These are phyloP conservation scores for Chalaropsis thielavioides DNA, from an alignment of 2,329 filamentous ascomycete genomes.

Conservation along the genomic window DNA sequence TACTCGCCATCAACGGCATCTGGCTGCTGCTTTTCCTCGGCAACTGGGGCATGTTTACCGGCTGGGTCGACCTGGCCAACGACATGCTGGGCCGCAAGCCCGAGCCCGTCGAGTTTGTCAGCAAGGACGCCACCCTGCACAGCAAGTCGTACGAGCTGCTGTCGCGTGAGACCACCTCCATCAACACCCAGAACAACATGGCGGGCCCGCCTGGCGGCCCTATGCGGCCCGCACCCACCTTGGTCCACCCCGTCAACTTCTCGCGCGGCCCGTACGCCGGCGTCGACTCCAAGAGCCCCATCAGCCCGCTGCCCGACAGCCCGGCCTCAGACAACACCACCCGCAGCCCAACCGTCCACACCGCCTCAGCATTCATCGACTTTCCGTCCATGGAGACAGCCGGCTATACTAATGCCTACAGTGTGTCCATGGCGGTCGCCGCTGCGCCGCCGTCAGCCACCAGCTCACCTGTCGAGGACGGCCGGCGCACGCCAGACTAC, in stretches of 20 bases:
- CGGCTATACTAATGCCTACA: background rate
- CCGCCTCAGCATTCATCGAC: background rate
- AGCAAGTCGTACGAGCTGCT: constrained; percentile 72
- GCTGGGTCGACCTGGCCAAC: constrained; percentile 58
- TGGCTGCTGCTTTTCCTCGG: constrained; percentile 74
- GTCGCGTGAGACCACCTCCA: constrained; percentile 39
- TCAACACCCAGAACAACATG: constrained; percentile 32
- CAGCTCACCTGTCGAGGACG: constrained; percentile 20
- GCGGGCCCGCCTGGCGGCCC: constrained; percentile 21
- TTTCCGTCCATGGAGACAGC: constrained; percentile 16
- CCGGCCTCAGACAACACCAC: background rate
- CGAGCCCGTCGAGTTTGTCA: constrained; percentile 61
- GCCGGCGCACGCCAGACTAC: constrained; percentile 39
- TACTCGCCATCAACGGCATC: constrained; percentile 73
- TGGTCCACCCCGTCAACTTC: background rate
- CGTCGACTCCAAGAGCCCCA: constrained; percentile 4
- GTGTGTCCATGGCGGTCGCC: background rate
- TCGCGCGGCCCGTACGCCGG: background rate
- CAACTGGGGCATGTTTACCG: constrained; percentile 69
- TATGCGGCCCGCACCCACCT: constrained; percentile 15
- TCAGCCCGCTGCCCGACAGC: background rate
- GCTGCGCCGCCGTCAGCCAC: background rate
- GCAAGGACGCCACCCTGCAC: constrained; percentile 62
- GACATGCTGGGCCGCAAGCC: constrained; percentile 37
- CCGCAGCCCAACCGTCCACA: background rate